A percentile compares a stretch with the other conserved stretches of the same genome.
These are phyloP conservation scores for Kwoniella pini DNA, from an alignment of 768 basidiomycete genomes.

Conservation along the genomic window DNA sequence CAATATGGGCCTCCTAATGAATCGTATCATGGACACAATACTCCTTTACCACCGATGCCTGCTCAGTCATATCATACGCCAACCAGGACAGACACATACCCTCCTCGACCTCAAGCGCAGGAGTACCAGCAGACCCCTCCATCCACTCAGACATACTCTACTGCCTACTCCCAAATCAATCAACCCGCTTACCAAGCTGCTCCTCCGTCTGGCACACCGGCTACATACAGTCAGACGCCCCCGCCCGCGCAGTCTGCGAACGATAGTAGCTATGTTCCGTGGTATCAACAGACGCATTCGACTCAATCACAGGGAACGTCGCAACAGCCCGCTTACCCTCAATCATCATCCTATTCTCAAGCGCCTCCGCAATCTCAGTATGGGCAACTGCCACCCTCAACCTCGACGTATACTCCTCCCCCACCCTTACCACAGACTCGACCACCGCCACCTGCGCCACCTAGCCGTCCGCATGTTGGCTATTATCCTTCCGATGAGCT, in stretches of 20 bases:
- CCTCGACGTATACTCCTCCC: conserved; percentile 3
- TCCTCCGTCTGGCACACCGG: not conserved
- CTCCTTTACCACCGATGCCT: conserved; percentile 4
- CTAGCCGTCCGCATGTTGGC: conserved; percentile 29
- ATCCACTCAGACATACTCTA: conserved; percentile 7
- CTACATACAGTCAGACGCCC: conserved; percentile 1
- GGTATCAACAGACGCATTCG: conserved; percentile 48
- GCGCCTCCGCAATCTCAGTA: conserved; percentile 8
- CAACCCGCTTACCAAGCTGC: conserved; percentile 9
- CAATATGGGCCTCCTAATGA: conserved; percentile 8
- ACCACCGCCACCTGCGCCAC: conserved; percentile 33
- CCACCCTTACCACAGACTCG: conserved; percentile 22
- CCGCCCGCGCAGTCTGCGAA: not conserved
- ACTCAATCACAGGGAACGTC: conserved; percentile 12
- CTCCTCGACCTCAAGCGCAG: not conserved
- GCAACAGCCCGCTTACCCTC: conserved; percentile 9
- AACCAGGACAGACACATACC: conserved; percentile 11
- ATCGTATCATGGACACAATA: conserved; percentile 5
- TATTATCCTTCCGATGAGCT: conserved; percentile 51
- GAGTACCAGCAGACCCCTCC: conserved; percentile 16
- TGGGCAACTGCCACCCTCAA: not conserved
- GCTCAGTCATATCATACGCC: conserved; percentile 7
- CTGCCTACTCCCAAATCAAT: conserved; percentile 8
- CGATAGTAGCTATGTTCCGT: conserved; percentile 37
- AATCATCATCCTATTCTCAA: too few relatives aligned